These are phyloP conservation scores for Murraya koenigii DNA, from an alignment of 345 rosid species.

Conservation along the genomic window DNA sequence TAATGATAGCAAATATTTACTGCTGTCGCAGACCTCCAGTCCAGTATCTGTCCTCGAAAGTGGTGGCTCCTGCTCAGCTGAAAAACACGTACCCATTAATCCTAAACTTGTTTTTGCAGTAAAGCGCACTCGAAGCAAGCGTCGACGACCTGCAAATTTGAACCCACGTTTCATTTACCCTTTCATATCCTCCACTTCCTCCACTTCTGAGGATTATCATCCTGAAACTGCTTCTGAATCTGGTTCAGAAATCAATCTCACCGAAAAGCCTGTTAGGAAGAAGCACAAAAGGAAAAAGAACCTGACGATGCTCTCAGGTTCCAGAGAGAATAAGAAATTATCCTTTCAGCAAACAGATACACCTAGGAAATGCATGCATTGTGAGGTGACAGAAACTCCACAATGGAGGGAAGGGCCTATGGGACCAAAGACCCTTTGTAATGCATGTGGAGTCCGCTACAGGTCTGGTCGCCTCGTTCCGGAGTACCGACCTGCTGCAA, in stretches of 20 bases:
- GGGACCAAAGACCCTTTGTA: constrained; percentile 95
- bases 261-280: constrained; percentile 33
- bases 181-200: constrained; percentile 6
- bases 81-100: constrained; percentile 28
- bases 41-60: constrained; percentile 79
- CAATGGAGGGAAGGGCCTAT: constrained; percentile 96
- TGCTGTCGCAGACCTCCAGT: constrained; percentile 50
- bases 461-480: constrained; percentile 87
- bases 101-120: constrained; percentile 34
- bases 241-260: constrained; percentile 33
- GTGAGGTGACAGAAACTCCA: constrained; percentile 75
- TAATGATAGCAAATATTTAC: constrained; percentile 40
- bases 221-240: constrained; percentile 28
- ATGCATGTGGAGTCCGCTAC: constrained; percentile 90
- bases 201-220: constrained; percentile 19
- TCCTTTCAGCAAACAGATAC: constrained; percentile 20
- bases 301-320: constrained; percentile 26
- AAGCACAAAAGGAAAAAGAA: constrained; percentile 42
- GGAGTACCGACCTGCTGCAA: constrained; percentile 87
- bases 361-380: constrained; percentile 64
- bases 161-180: constrained; percentile 24
- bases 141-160: constrained; percentile 36
- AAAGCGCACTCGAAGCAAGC: constrained; percentile 81
- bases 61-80: constrained; percentile 55
- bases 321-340: constrained; percentile 24